phyloP scores from a whole-genome alignment of 176 grass and related monocot species.

The Chrysopogon serrulatus region DNA sequence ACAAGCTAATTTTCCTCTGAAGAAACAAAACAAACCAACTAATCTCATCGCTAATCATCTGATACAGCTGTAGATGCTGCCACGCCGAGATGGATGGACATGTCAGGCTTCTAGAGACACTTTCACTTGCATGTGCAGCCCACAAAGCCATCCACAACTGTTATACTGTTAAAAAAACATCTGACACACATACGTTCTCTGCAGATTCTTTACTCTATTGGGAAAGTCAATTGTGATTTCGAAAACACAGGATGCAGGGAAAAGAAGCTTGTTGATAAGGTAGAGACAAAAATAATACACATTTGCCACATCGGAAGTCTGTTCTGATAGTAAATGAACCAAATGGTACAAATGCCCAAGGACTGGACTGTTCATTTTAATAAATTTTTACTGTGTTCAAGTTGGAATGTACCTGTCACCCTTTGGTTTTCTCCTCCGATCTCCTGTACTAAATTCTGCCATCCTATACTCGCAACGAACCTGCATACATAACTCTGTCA shows the following conservation, averaged over 20 bases:
- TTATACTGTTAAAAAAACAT: not conserved
- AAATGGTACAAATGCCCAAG: not conserved
- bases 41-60: not conserved
- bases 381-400: not conserved
- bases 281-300: not conserved
- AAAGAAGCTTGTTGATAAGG: not conserved
- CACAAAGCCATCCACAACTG: not conserved
- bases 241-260: not conserved
- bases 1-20: not conserved
- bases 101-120: not conserved
- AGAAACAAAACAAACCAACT: not conserved
- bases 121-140: not conserved
- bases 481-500: constrained; percentile 44
- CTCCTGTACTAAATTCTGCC: constrained; percentile 98
- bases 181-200: not conserved
- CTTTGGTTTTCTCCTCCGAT: constrained; percentile 83
- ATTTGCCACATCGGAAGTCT: not conserved
- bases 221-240: not conserved
- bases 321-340: not conserved
- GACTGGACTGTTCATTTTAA: not conserved
- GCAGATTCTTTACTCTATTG: not conserved
- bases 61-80: not conserved
- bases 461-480: constrained; percentile 96
- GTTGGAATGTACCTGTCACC: constrained; percentile 69
- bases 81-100: not conserved